Base-by-base conservation (phyloP, 441 rosid genomes). In the Gossypium lobatum region DNA sequence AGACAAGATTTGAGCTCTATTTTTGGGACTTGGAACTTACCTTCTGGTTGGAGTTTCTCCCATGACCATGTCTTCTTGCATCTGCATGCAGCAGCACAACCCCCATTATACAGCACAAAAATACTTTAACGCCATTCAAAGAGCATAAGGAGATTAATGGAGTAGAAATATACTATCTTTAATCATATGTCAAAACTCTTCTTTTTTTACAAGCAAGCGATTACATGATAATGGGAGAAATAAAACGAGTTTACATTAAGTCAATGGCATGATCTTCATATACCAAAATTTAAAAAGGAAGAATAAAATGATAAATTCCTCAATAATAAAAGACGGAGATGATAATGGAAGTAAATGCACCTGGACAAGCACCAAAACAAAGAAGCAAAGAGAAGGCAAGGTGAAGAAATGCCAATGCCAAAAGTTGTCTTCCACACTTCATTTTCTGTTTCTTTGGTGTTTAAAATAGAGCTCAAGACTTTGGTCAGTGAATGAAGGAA, bases 301-400 rank as follows among this genome's bases (percentile, higher is more conserved):
- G 20, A 52, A 4, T 52, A 52, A 54, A 54, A 54, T 54, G 21
- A 1, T 17, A 6, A 54, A 31, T 31, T 20, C 18, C 7, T 54
- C 59, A 54, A 28, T 28, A 4, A 28, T 28, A 28, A 28, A 28
- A 28, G 34, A 28, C 4, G 6, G 25, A 54, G 17, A 17, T 53
- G 58, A 53, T 53, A 7, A 17, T 17, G 23, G 23, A 53, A 53
- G 18, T 6, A 17, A 53, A 58, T 34, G 14, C 42, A 79, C 80
- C 81, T 63, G 31, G 5, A 70, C 13, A 54, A 54, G 48, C 57
- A 62, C 63, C 17, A 73, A 72, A 71, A 54, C 71, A 78, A 17
- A 78, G 69, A 67, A 78, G 79, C 37, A 31, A 6, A 75, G 73
- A 73, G 50, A 31, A 31, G 37, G 37, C 37, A 31, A 31, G 37